Percentiles rank a stretch among this genome's conserved stretches.
Evolutionary conservation across 305 asterid species (phyloP).

Genomic region (Plantago rigida): DNA sequence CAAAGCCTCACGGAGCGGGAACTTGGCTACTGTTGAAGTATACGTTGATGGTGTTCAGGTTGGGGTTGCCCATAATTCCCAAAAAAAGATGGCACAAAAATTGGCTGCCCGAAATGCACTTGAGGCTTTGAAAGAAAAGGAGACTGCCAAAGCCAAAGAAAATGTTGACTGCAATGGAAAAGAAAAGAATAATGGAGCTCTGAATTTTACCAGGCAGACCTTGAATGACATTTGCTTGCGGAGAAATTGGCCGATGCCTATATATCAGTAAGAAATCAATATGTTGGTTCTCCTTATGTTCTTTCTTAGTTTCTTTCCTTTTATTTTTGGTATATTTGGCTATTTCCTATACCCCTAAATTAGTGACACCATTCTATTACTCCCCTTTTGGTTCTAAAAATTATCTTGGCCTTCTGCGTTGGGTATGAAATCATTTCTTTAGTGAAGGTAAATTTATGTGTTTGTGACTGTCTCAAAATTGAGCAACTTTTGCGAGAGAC

Average conservation of each 20-base stretch:
- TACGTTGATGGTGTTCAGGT: slow-evolving; percentile 83
- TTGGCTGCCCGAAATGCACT: slow-evolving; percentile 96
- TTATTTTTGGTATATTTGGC: background rate
- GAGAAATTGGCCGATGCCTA: slow-evolving; percentile 96
- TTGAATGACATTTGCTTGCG: slow-evolving; percentile 87
- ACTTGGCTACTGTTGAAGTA: slow-evolving; percentile 88
- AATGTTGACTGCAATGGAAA: slow-evolving; percentile 42
- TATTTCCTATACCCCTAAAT: background rate
- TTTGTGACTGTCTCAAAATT: no score
- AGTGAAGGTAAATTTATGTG: no score
- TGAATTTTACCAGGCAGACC: slow-evolving; percentile 85
- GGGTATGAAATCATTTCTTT: no score
- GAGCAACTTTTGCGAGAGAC: no score
- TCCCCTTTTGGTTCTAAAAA: no score
- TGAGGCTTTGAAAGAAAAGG: slow-evolving; percentile 72
- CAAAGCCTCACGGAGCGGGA: slow-evolving; percentile 74
- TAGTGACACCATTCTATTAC: no score
- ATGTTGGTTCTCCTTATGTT: no score
- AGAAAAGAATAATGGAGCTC: slow-evolving; percentile 66
- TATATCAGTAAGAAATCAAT: slow-evolving; percentile 49
- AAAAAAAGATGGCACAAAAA: slow-evolving; percentile 96
- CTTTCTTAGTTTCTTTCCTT: background rate
- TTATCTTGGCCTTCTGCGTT: no score
- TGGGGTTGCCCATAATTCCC: slow-evolving; percentile 79
- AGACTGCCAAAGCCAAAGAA: slow-evolving; percentile 50